Percentiles rank a stretch among this genome's conserved stretches.
Conservation (phyloP, 2,329 filamentous ascomycete species). For the Madurella fahalii region DNA sequence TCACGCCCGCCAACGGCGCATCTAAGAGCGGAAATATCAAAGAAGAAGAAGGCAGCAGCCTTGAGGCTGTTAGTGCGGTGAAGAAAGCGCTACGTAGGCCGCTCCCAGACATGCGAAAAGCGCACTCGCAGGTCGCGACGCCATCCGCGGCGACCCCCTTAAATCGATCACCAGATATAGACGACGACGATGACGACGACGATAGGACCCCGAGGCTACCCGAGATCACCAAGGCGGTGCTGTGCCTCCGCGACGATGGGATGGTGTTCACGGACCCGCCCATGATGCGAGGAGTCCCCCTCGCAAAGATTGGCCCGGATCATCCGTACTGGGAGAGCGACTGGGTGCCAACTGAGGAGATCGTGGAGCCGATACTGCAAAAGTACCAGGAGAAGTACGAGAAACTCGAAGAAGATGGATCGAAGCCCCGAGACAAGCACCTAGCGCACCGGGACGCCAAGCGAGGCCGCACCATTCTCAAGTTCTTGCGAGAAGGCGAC, state of each 20-base stretch:
- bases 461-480: conserved; percentile 48
- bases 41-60: background rate
- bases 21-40: background rate
- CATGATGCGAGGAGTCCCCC: conserved; percentile 50
- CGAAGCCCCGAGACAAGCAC: conserved; percentile 44
- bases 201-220: conserved; percentile 18
- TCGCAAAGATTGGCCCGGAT: conserved; percentile 45
- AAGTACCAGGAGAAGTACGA: conserved; percentile 48
- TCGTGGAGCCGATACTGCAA: conserved; percentile 42
- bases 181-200: conserved; percentile 3
- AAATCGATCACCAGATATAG: conserved; percentile 6
- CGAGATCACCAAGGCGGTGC: conserved; percentile 44
- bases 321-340: conserved; percentile 55
- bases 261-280: conserved; percentile 47
- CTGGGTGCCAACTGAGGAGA: conserved; percentile 45
- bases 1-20: conserved; percentile 24
- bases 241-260: conserved; percentile 48
- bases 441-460: conserved; percentile 54
- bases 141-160: conserved; percentile 12
- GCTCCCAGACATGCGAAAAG: conserved; percentile 15
- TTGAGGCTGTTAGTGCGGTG: background rate
- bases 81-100: conserved; percentile 17
- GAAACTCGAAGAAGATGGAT: conserved; percentile 30
- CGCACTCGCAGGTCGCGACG: background rate
- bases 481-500: conserved; percentile 47